Evolutionary conservation across 768 basidiomycete species (phyloP).

Genomic region (Boletus rubropictus): DNA sequence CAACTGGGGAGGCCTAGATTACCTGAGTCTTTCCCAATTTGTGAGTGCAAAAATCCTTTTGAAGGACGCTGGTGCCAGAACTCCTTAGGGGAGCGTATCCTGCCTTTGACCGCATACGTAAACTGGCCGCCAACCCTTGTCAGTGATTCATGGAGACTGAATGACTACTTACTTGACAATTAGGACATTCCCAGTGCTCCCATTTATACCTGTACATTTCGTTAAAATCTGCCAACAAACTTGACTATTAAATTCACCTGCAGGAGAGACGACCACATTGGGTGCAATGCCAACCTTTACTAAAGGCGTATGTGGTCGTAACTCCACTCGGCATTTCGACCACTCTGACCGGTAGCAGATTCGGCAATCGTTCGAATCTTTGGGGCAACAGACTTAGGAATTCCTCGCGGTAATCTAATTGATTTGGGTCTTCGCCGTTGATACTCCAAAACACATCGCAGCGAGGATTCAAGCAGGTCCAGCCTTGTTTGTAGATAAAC

Average conservation of each 20-base stretch:
- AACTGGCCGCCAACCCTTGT: slow-evolving; percentile 8
- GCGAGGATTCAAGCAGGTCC: slow-evolving; percentile 59
- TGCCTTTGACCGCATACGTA: slow-evolving; percentile 15
- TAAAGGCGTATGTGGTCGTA: slow-evolving; percentile 51
- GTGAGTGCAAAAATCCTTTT: slow-evolving; percentile 25
- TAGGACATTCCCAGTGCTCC: slow-evolving; percentile 66
- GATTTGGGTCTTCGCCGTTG: slow-evolving; percentile 24
- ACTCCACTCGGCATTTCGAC: slow-evolving; percentile 29
- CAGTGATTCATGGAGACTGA: not conserved
- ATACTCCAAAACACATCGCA: slow-evolving; percentile 56
- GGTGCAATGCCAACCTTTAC: slow-evolving; percentile 64
- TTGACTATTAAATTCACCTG: slow-evolving; percentile 41
- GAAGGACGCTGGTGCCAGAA: slow-evolving; percentile 32
- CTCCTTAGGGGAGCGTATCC: slow-evolving; percentile 30
- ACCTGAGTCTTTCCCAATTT: slow-evolving; percentile 29
- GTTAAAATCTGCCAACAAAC: not conserved
- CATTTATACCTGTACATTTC: slow-evolving; percentile 52
- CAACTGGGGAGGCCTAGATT: not conserved
- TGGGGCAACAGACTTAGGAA: slow-evolving; percentile 41
- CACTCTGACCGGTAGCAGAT: slow-evolving; percentile 37
- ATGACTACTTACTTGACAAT: slow-evolving; percentile 45
- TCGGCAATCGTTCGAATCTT: slow-evolving; percentile 29
- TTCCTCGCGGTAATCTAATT: slow-evolving; percentile 42
- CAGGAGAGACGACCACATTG: slow-evolving; percentile 68
- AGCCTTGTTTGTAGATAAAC: slow-evolving; percentile 47